These are phyloP conservation scores for Ormosia emarginata DNA, from an alignment of 306 rosid species.

Conservation along the genomic window DNA sequence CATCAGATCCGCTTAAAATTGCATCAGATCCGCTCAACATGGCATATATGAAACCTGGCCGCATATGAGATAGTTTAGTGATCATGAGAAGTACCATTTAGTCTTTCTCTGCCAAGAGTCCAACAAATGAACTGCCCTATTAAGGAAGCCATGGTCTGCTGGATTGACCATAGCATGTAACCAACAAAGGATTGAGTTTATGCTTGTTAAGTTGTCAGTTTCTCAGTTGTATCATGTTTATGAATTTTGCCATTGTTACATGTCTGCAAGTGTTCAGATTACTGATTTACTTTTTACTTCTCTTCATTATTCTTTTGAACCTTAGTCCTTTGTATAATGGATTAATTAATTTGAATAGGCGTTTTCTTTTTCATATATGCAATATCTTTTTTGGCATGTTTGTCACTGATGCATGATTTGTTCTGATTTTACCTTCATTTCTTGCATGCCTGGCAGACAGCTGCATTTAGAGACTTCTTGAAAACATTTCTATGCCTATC, in stretches of 20 bases:
- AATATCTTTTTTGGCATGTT: not conserved
- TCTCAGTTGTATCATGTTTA: not conserved
- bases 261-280: constrained; percentile 3
- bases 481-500: not conserved
- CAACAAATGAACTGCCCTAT: constrained; percentile 2
- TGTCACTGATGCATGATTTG: not conserved
- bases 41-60: constrained; percentile 15
- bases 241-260: constrained; percentile 23
- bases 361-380: not conserved
- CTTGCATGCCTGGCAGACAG: not conserved
- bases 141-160: constrained; percentile 16
- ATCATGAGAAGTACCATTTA: constrained; percentile 2
- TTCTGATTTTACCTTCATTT: not conserved
- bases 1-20: constrained; percentile 17
- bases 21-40: constrained; percentile 17
- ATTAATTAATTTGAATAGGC: not conserved
- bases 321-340: not conserved
- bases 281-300: not conserved
- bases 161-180: constrained; percentile 20
- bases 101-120: constrained; percentile 12
- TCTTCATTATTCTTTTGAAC: constrained; percentile 7
- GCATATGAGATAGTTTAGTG: constrained; percentile 40
- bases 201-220: constrained; percentile 20
- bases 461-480: not conserved
- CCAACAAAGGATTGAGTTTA: constrained; percentile 24